Conservation (phyloP, 768 basidiomycete genomes). For the Chalciporus piperatus region DNA sequence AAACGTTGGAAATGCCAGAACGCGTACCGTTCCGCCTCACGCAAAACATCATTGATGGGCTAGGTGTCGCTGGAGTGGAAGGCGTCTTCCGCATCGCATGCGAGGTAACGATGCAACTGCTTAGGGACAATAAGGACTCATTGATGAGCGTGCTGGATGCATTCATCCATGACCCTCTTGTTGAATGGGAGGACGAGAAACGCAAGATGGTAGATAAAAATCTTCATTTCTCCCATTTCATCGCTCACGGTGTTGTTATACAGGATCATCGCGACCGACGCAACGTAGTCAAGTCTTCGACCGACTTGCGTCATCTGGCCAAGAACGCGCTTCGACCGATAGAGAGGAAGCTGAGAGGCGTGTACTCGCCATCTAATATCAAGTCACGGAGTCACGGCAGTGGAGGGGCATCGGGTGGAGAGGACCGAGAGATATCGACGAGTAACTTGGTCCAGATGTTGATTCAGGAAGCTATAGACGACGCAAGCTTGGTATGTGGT, state of each 20-base stretch:
- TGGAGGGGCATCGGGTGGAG: slow-evolving; percentile 22
- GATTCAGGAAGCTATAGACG: slow-evolving; percentile 84
- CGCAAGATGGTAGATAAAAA: slow-evolving; percentile 50
- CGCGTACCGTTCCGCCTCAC: slow-evolving; percentile 93
- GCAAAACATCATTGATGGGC: slow-evolving; percentile 86
- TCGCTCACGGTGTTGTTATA: not conserved
- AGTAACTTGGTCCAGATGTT: slow-evolving; percentile 88
- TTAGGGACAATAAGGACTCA: slow-evolving; percentile 88
- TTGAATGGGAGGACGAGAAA: slow-evolving; percentile 91
- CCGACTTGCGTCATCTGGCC: slow-evolving; percentile 65
- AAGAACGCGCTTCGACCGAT: slow-evolving; percentile 78
- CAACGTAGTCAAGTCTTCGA: slow-evolving; percentile 46
- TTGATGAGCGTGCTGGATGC: slow-evolving; percentile 95
- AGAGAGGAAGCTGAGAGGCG: slow-evolving; percentile 76
- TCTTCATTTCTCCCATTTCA: not conserved
- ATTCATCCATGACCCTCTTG: slow-evolving; percentile 94
- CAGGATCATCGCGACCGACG: slow-evolving; percentile 44
- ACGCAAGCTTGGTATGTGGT: slow-evolving; percentile 59
- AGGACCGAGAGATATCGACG: slow-evolving; percentile 56
- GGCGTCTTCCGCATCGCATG: slow-evolving; percentile 90
- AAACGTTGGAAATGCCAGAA: slow-evolving; percentile 83
- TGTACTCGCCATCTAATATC: slow-evolving; percentile 49
- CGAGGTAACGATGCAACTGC: slow-evolving; percentile 83
- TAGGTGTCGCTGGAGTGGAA: slow-evolving; percentile 93
- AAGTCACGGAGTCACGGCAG: slow-evolving; percentile 38